Percentiles rank a stretch among this genome's conserved stretches.
phyloP scores from a whole-genome alignment of 2,329 filamentous ascomycete species.

The Acarospora socialis region DNA sequence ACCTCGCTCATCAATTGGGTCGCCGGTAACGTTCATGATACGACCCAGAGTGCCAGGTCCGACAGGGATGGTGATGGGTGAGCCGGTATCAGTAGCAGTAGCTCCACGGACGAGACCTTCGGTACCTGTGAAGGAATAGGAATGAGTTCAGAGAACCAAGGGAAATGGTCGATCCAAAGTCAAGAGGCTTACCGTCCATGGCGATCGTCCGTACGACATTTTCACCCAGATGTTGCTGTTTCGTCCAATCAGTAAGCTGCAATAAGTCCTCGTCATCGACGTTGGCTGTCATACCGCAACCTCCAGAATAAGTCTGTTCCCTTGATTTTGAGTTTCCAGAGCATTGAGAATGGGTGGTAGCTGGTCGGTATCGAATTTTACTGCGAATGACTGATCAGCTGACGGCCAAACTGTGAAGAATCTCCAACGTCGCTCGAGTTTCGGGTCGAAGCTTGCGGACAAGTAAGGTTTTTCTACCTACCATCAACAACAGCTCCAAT shows the following conservation, averaged over 20 bases:
- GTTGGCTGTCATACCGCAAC: slow-evolving; percentile 59
- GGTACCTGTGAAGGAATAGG: slow-evolving; percentile 52
- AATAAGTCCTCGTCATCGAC: slow-evolving; percentile 14
- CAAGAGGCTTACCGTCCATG: slow-evolving; percentile 78
- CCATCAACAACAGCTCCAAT: slow-evolving; percentile 99
- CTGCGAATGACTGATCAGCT: no score
- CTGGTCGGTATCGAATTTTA: slow-evolving; percentile 92
- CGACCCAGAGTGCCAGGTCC: slow-evolving; percentile 86
- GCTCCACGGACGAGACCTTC: slow-evolving; percentile 96
- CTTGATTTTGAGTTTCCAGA: slow-evolving; percentile 78
- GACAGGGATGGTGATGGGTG: slow-evolving; percentile 92
- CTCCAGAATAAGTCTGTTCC: slow-evolving; percentile 89
- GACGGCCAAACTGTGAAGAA: slow-evolving; percentile 15
- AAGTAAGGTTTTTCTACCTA: slow-evolving; percentile 37
- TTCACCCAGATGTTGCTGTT: slow-evolving; percentile 96
- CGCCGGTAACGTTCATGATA: slow-evolving; percentile 99
- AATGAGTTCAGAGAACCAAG: slow-evolving; percentile 4
- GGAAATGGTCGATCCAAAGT: not conserved
- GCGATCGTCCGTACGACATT: slow-evolving; percentile 99
- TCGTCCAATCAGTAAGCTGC: slow-evolving; percentile 4
- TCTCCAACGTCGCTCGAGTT: slow-evolving; percentile 19
- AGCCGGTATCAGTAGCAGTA: slow-evolving; percentile 73
- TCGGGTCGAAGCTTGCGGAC: slow-evolving; percentile 24
- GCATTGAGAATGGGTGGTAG: slow-evolving; percentile 97
- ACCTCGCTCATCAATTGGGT: slow-evolving; percentile 98